Conservation (phyloP, 345 rosid species). For the Lepidium aucheri region DNA sequence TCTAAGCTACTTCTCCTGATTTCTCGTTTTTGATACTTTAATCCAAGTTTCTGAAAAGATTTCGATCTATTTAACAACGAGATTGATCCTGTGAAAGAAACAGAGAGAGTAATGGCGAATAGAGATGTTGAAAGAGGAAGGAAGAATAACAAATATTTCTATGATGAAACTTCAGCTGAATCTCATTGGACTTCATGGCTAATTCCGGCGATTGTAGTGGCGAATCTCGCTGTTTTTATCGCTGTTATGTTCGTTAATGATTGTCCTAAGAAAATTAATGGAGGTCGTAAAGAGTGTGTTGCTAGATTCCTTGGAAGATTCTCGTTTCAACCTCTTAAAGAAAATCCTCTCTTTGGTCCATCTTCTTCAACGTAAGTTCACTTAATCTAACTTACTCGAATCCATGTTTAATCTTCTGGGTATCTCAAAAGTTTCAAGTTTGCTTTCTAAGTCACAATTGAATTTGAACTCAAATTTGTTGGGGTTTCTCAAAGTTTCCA, state of each 20-base stretch:
- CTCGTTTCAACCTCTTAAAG: constrained; percentile 78
- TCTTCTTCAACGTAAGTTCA: constrained; percentile 71
- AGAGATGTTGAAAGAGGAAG: constrained; percentile 63
- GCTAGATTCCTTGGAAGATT: constrained; percentile 70
- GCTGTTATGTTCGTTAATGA: constrained; percentile 76
- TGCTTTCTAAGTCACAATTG: background rate
- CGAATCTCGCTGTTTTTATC: constrained; percentile 58
- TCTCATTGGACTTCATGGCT: constrained; percentile 85
- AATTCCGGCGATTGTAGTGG: constrained; percentile 69
- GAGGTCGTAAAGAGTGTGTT: constrained; percentile 45
- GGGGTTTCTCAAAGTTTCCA: background rate
- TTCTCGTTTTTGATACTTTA: constrained; percentile 17
- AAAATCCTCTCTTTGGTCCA: constrained; percentile 93
- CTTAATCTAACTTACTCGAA: background rate
- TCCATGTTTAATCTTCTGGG: background rate
- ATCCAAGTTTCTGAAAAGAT: background rate
- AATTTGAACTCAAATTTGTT: background rate
- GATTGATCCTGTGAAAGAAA: background rate
- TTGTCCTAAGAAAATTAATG: constrained; percentile 54
- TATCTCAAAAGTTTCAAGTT: background rate
- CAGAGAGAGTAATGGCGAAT: constrained; percentile 37
- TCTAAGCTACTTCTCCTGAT: constrained; percentile 26
- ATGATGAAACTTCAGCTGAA: constrained; percentile 35
- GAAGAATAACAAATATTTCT: constrained; percentile 29
- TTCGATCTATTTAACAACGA: background rate